phyloP scores from a whole-genome alignment of 2,329 filamentous ascomycete species.

The Fusarium nanum region DNA sequence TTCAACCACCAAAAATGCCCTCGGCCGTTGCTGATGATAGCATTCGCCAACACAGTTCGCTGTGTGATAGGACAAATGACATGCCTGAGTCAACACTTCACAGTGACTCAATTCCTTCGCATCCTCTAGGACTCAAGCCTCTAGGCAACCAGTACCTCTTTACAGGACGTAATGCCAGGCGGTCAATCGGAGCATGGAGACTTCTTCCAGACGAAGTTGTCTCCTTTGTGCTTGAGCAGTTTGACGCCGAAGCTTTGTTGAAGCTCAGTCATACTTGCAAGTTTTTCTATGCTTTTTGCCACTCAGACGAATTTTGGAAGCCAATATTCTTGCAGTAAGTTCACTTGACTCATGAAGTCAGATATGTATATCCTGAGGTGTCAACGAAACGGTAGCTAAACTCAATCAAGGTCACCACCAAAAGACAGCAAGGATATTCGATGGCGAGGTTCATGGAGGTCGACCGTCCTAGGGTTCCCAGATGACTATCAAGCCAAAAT shows the following conservation, averaged over 20 bases:
- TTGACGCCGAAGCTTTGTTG: slow-evolving; percentile 73
- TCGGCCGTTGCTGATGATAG: slow-evolving; percentile 27
- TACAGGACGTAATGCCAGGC: slow-evolving; percentile 73
- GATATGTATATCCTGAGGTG: slow-evolving; percentile 14
- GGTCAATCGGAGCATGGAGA: slow-evolving; percentile 72
- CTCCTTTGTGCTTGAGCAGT: slow-evolving; percentile 77
- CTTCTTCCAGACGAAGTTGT: slow-evolving; percentile 84
- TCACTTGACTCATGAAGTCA: slow-evolving; percentile 13
- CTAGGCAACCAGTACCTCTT: slow-evolving; percentile 84
- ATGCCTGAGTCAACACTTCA: slow-evolving; percentile 44
- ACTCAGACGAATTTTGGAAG: slow-evolving; percentile 91
- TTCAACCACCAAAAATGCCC: slow-evolving; percentile 35
- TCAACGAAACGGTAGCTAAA: slow-evolving; percentile 28
- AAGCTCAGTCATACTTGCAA: slow-evolving; percentile 82
- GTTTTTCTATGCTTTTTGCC: slow-evolving; percentile 86
- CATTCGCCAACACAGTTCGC: slow-evolving; percentile 24
- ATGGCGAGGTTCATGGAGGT: slow-evolving; percentile 89
- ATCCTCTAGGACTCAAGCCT: slow-evolving; percentile 87
- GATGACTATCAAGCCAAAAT: slow-evolving; percentile 65
- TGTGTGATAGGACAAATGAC: slow-evolving; percentile 41
- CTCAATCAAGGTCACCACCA: slow-evolving; percentile 42
- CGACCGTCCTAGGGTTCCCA: slow-evolving; percentile 75
- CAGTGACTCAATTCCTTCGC: slow-evolving; percentile 71
- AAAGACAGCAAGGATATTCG: slow-evolving; percentile 51
- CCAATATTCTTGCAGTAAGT: slow-evolving; percentile 85